Percentiles rank a stretch among this genome's conserved stretches.
phyloP scores from a whole-genome alignment of 768 basidiomycete genomes.

The Strobilomyces echinocephalus region DNA sequence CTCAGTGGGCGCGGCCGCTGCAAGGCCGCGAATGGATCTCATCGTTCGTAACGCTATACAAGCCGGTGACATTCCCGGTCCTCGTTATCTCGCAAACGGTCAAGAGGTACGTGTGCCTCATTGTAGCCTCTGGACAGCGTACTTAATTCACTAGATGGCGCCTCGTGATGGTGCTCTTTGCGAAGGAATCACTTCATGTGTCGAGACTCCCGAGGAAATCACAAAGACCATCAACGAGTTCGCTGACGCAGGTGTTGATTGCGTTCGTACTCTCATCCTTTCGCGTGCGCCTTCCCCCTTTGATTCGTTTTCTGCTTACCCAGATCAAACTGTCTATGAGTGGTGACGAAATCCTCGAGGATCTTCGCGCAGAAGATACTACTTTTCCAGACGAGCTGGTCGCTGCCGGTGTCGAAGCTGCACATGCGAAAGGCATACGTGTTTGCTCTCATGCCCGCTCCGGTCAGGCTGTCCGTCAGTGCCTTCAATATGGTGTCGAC shows the following conservation, averaged over 20 bases:
- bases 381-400: constrained; percentile 34
- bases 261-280: constrained; percentile 7
- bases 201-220: constrained; percentile 30
- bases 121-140: background rate
- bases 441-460: constrained; percentile 37
- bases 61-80: constrained; percentile 32
- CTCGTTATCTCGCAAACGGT: constrained; percentile 33
- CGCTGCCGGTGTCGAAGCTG: constrained; percentile 32
- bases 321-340: constrained; percentile 36
- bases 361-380: constrained; percentile 32
- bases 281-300: background rate
- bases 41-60: constrained; percentile 34
- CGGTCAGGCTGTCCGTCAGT: constrained; percentile 31
- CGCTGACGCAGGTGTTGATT: constrained; percentile 23
- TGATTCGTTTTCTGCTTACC: background rate
- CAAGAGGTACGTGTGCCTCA: constrained; percentile 25
- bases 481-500: constrained; percentile 34
- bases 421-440: constrained; percentile 33
- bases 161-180: constrained; percentile 29
- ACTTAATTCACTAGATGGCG: constrained; percentile 23
- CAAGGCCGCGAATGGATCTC: constrained; percentile 30
- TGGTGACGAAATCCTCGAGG: constrained; percentile 34
- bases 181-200: constrained; percentile 31
- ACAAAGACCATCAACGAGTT: constrained; percentile 18
- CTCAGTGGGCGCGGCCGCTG: constrained; percentile 34